Percentiles rank a stretch among this genome's conserved stretches.
Evolutionary conservation across 768 basidiomycete species (phyloP).

Genomic region (Paxillus ammoniavirescens): DNA sequence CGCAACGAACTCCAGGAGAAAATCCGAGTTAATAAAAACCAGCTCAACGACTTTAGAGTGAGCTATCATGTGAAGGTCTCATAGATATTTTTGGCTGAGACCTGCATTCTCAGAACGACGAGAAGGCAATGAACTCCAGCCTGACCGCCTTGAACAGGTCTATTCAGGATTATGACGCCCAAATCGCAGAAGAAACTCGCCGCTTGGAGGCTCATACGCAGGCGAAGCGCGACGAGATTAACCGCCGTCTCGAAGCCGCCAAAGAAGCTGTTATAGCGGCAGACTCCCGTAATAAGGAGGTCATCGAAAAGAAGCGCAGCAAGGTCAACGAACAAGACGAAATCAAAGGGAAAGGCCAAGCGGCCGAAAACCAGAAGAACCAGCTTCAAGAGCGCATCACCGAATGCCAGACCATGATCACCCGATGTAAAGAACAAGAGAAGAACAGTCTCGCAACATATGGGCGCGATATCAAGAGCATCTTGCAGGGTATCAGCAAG

Average conservation of each 20-base stretch:
- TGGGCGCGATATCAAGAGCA: conserved; percentile 56
- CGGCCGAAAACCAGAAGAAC: conserved; percentile 31
- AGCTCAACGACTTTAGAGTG: conserved; percentile 46
- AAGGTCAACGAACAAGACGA: conserved; percentile 29
- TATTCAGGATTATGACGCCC: conserved; percentile 37
- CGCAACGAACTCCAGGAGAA: conserved; percentile 36
- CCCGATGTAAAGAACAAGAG: conserved; percentile 47
- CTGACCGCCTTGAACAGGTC: conserved; percentile 32
- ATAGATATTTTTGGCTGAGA: conserved; percentile 1
- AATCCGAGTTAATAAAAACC: conserved; percentile 45
- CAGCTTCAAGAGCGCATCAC: conserved; percentile 42
- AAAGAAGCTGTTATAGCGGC: conserved; percentile 38
- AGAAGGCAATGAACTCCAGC: conserved; percentile 47
- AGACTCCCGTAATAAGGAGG: conserved; percentile 33
- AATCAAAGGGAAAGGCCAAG: conserved; percentile 35
- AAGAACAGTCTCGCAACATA: conserved; percentile 60
- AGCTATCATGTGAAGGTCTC: conserved; percentile 10
- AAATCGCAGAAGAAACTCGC: conserved; percentile 53
- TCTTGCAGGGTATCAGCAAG: conserved; percentile 51
- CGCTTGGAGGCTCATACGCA: conserved; percentile 58
- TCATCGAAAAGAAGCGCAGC: conserved; percentile 35
- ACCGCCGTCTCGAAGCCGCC: conserved; percentile 48
- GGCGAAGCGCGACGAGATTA: conserved; percentile 58
- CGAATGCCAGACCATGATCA: conserved; percentile 50
- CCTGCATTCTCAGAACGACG: conserved; percentile 41